Conservation (phyloP, 768 basidiomycete species). For the Myochromella boudieri region DNA sequence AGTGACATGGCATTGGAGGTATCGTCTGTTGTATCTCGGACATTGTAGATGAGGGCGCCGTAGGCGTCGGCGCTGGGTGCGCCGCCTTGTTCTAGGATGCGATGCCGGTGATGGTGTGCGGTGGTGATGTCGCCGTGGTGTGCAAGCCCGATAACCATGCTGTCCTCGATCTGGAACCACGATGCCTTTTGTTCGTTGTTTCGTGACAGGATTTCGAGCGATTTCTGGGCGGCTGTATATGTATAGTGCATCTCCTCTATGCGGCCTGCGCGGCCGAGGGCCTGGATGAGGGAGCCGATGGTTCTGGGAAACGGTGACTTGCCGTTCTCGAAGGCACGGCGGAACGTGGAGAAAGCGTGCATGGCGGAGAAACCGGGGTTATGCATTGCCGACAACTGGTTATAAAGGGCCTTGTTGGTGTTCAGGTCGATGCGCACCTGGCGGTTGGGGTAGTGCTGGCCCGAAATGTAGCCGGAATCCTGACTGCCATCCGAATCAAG, state of each 20-base stretch:
- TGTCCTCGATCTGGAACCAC: conserved; percentile 84
- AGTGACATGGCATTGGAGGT: conserved; percentile 83
- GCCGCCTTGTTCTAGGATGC: conserved; percentile 75
- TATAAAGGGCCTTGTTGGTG: conserved; percentile 6
- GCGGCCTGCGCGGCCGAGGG: conserved; percentile 62
- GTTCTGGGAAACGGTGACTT: conserved; percentile 50
- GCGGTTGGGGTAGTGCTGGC: not conserved
- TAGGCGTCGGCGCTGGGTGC: conserved; percentile 89
- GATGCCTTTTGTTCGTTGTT: conserved; percentile 48
- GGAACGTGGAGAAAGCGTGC: conserved; percentile 52
- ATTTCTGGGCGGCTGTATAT: conserved; percentile 67
- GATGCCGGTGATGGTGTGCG: conserved; percentile 77
- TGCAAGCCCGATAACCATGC: conserved; percentile 85
- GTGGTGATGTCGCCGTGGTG: conserved; percentile 77
- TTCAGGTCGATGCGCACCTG: conserved; percentile 11
- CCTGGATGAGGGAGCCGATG: conserved; percentile 64
- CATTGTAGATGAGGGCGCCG: conserved; percentile 81
- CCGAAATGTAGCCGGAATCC: conserved; percentile 15
- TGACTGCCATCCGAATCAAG: conserved; percentile 2
- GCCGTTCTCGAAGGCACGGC: conserved; percentile 40
- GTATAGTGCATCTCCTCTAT: conserved; percentile 60
- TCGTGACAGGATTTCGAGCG: conserved; percentile 46
- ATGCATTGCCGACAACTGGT: conserved; percentile 1
- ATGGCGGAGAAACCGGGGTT: conserved; percentile 20
- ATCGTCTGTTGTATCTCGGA: conserved; percentile 96